Evolutionary conservation across 1,284 basidiomycete species (phyloP).

Genomic region (Cutaneotrichosporon sp.): DNA sequence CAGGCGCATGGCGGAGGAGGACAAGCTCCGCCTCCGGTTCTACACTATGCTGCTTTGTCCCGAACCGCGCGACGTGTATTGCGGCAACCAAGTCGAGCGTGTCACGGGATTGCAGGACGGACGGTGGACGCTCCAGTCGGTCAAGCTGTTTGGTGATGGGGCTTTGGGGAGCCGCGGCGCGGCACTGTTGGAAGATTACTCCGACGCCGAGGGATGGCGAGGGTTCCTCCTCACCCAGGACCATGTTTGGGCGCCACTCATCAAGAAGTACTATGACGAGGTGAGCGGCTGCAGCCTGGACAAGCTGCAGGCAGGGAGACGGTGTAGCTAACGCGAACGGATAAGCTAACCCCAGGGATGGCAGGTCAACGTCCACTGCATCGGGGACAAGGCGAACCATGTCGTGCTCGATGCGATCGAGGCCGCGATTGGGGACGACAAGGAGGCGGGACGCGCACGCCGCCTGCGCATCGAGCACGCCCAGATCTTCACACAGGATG

Average conservation of each 20-base stretch:
- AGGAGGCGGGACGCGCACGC: slow-evolving; percentile 41
- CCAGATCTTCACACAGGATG: slow-evolving; percentile 72
- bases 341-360: slow-evolving; percentile 14
- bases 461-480: slow-evolving; percentile 86
- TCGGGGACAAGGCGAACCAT: slow-evolving; percentile 84
- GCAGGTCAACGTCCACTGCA: slow-evolving; percentile 72
- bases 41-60: slow-evolving; percentile 66
- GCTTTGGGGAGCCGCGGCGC: slow-evolving; percentile 90
- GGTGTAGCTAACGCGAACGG: no score
- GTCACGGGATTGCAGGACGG: slow-evolving; percentile 56
- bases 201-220: slow-evolving; percentile 67
- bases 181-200: slow-evolving; percentile 79
- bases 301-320: no score
- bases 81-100: slow-evolving; percentile 64
- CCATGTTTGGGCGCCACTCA: slow-evolving; percentile 59
- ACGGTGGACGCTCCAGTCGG: slow-evolving; percentile 67
- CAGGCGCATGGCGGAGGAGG: slow-evolving; percentile 65
- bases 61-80: slow-evolving; percentile 61
- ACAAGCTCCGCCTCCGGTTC: slow-evolving; percentile 66
- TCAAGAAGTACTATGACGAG: slow-evolving; percentile 64
- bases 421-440: slow-evolving; percentile 56
- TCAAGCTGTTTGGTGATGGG: slow-evolving; percentile 77
- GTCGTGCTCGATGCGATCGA: slow-evolving; percentile 78
- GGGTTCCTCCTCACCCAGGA: slow-evolving; percentile 68
- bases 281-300: background rate